A percentile compares a stretch with the other conserved stretches of the same genome.
phyloP scores from a whole-genome alignment of 2,329 filamentous ascomycete genomes.

The Ascocoryne sarcoides region DNA sequence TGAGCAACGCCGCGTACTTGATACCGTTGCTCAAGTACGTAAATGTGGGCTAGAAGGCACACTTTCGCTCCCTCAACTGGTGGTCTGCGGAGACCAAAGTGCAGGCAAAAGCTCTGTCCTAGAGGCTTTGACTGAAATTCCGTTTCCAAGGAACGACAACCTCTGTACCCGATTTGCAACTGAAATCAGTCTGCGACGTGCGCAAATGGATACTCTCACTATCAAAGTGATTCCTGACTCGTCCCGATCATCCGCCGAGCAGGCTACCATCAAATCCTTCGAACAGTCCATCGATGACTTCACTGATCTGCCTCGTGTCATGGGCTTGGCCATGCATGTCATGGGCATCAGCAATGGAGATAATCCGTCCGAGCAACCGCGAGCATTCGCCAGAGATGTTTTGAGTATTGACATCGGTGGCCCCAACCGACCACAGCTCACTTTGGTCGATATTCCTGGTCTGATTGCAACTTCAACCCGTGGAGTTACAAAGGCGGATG shows the following conservation, averaged over 20 bases:
- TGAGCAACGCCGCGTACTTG: conserved; percentile 48
- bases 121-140: conserved; percentile 53
- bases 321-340: conserved; percentile 21
- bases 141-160: conserved; percentile 50
- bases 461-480: conserved; percentile 24
- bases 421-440: conserved; percentile 19
- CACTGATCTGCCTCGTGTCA: conserved; percentile 21
- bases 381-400: conserved; percentile 22
- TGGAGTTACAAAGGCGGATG: conserved; percentile 21
- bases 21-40: conserved; percentile 48
- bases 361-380: neutral
- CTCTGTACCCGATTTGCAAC: conserved; percentile 51
- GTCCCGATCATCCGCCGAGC: conserved; percentile 37
- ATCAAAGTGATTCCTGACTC: conserved; percentile 49
- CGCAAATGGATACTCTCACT: conserved; percentile 35
- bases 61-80: conserved; percentile 47
- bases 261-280: conserved; percentile 34
- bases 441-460: conserved; percentile 30
- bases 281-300: conserved; percentile 20
- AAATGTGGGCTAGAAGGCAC: conserved; percentile 43
- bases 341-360: conserved; percentile 17
- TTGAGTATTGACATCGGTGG: conserved; percentile 24
- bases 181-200: conserved; percentile 34
- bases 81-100: conserved; percentile 56
- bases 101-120: conserved; percentile 56